These are phyloP conservation scores for Rhodotorula sp. DNA, from an alignment of 1,284 basidiomycete genomes.

Conservation along the genomic window DNA sequence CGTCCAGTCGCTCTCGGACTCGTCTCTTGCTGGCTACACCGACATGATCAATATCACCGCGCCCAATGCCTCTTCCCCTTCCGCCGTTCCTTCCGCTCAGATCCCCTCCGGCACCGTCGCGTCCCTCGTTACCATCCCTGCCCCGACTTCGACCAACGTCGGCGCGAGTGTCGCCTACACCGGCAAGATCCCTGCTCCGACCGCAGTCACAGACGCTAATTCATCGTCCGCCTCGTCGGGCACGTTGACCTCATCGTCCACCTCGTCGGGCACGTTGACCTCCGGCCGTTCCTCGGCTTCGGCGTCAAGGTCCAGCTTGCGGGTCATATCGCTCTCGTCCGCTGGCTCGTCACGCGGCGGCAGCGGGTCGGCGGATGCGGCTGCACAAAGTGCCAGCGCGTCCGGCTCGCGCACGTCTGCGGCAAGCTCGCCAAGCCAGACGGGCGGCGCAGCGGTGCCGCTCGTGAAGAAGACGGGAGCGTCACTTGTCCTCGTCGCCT, in stretches of 20 bases:
- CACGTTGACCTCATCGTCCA: not conserved
- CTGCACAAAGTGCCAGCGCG: too few relatives aligned
- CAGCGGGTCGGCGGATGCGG: too few relatives aligned
- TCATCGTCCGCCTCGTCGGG: not conserved
- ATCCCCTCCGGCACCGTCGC: constrained; percentile 22
- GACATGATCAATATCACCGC: constrained; percentile 34
- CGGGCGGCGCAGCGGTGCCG: too few relatives aligned
- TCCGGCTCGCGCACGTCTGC: too few relatives aligned
- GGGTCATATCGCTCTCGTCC: not conserved
- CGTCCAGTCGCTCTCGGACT: constrained; percentile 29
- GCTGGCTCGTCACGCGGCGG: not conserved
- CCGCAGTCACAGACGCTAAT: constrained; percentile 21
- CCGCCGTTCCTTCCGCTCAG: not conserved
- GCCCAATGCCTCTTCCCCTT: constrained; percentile 1
- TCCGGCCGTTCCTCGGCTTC: not conserved
- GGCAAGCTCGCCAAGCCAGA: too few relatives aligned
- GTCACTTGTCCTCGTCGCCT: too few relatives aligned
- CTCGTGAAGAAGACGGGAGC: too few relatives aligned
- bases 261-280: not conserved
- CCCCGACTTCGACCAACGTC: constrained; percentile 21
- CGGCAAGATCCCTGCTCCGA: constrained; percentile 20
- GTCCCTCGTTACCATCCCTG: constrained; percentile 24
- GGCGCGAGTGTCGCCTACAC: constrained; percentile 9
- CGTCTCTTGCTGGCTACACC: constrained; percentile 30
- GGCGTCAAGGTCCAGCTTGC: not conserved